Percentiles rank a stretch among this genome's conserved stretches.
phyloP scores from a whole-genome alignment of 306 rosid genomes.

The Vigna reflexopilosa region DNA sequence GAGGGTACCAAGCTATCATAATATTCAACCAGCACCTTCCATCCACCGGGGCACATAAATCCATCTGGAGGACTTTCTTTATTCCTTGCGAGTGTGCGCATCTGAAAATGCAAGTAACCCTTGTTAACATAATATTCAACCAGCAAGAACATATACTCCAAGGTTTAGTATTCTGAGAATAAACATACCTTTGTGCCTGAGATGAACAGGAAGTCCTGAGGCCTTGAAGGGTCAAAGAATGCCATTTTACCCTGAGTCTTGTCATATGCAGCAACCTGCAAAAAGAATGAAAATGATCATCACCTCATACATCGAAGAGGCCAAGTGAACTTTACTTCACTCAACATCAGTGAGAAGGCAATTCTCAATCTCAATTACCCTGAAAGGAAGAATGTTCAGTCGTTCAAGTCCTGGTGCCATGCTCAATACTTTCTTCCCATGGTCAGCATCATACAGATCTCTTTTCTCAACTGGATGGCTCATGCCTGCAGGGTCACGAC shows the following conservation, averaged over 20 bases:
- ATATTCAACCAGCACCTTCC: constrained; percentile 92
- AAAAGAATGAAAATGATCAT: constrained; percentile 35
- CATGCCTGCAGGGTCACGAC: constrained; percentile 99
- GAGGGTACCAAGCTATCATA: constrained; percentile 79
- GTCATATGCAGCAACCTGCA: constrained; percentile 98
- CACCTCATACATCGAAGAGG: constrained; percentile 27
- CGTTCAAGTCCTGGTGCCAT: constrained; percentile 99
- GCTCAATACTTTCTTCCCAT: constrained; percentile 95
- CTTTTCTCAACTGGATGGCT: constrained; percentile 90
- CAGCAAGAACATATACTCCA: background rate
- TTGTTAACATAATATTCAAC: constrained; percentile 23
- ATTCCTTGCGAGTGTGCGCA: constrained; percentile 90
- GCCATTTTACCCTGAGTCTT: constrained; percentile 96
- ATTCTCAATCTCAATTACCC: constrained; percentile 55
- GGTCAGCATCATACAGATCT: constrained; percentile 97
- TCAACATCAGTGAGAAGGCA: background rate
- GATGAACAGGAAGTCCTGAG: constrained; percentile 93
- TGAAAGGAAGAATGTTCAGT: constrained; percentile 96
- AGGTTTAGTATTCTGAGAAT: background rate
- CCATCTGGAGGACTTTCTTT: constrained; percentile 98
- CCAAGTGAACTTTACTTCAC: background rate
- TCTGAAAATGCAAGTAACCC: constrained; percentile 57
- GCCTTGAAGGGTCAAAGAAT: constrained; percentile 91
- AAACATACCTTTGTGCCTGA: constrained; percentile 93
- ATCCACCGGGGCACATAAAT: constrained; percentile 98